Percentiles rank a stretch among this genome's conserved stretches.
These are phyloP conservation scores for Trichosanthes cucumerina DNA, from an alignment of 306 rosid genomes.

Conservation along the genomic window DNA sequence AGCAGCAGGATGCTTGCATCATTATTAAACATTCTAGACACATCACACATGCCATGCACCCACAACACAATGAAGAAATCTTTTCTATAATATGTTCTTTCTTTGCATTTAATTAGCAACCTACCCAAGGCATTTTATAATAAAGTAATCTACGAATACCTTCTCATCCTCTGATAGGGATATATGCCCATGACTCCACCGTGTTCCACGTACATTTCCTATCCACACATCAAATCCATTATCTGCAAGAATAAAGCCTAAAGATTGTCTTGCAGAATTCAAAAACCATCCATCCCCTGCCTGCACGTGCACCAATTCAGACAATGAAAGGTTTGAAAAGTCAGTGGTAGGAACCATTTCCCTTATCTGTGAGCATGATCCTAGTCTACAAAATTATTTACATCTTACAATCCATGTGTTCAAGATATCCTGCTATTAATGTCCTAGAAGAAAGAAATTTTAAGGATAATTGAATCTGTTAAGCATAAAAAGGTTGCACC, in stretches of 20 bases:
- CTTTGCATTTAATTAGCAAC: background rate
- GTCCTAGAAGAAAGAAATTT: background rate
- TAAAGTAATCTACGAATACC: conserved; percentile 22
- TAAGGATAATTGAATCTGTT: background rate
- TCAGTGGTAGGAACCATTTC: background rate
- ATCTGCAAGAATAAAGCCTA: conserved; percentile 94
- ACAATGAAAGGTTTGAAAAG: background rate
- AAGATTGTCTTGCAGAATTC: conserved; percentile 58
- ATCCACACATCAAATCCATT: conserved; percentile 94
- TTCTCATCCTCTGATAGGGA: conserved; percentile 45
- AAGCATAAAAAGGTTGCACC: background rate
- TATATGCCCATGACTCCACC: conserved; percentile 74
- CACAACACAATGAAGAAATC: background rate
- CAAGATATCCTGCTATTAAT: background rate
- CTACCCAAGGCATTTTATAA: background rate
- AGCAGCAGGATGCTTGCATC: background rate
- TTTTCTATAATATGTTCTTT: background rate
- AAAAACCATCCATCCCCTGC: conserved; percentile 94
- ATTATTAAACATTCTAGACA: background rate
- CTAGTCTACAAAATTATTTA: background rate
- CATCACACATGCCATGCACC: background rate
- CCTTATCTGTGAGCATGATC: background rate
- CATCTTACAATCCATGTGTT: conserved; percentile 9
- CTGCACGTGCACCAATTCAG: conserved; percentile 34
- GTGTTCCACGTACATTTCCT: conserved; percentile 91